Evolutionary conservation across 2,329 filamentous ascomycete species (phyloP).

Genomic region (Fusarium metavorans): DNA sequence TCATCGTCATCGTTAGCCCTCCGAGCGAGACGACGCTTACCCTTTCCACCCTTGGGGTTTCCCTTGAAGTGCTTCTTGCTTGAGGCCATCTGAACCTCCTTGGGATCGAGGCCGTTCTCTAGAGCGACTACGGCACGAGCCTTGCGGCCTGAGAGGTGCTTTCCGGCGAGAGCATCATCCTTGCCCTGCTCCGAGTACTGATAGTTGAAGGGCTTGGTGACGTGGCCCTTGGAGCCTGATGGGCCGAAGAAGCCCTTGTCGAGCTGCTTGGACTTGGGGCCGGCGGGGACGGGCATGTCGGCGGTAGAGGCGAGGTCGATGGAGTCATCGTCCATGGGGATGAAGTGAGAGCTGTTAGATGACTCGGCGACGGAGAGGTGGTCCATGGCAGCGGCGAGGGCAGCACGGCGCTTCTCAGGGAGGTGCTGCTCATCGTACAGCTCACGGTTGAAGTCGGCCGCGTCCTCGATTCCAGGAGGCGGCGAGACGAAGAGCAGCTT

Average conservation of each 20-base stretch:
- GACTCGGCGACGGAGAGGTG: constrained; percentile 55
- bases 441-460: constrained; percentile 84
- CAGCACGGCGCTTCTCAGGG: constrained; percentile 81
- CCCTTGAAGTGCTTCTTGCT: constrained; percentile 97
- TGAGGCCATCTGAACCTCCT: constrained; percentile 73
- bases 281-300: constrained; percentile 67
- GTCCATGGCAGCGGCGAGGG: constrained; percentile 66
- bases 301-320: constrained; percentile 52
- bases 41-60: constrained; percentile 71
- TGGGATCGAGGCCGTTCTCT: constrained; percentile 86
- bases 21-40: constrained; percentile 53
- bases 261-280: constrained; percentile 79
- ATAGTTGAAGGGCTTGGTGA: constrained; percentile 87
- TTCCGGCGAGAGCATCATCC: constrained; percentile 57
- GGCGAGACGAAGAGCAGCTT: constrained; percentile 94
- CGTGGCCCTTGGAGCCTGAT: constrained; percentile 71
- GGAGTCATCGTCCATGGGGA: constrained; percentile 48
- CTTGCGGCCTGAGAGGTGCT: constrained; percentile 85
- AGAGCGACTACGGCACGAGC: constrained; percentile 82
- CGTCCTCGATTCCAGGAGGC: constrained; percentile 79
- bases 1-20: constrained; percentile 37
- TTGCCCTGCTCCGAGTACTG: constrained; percentile 86
- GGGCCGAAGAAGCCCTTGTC: constrained; percentile 92
- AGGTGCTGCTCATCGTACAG: constrained; percentile 88
- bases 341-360: constrained; percentile 36